Evolutionary conservation across 1,284 basidiomycete species (phyloP).

Genomic region (Caloboletus firmus): DNA sequence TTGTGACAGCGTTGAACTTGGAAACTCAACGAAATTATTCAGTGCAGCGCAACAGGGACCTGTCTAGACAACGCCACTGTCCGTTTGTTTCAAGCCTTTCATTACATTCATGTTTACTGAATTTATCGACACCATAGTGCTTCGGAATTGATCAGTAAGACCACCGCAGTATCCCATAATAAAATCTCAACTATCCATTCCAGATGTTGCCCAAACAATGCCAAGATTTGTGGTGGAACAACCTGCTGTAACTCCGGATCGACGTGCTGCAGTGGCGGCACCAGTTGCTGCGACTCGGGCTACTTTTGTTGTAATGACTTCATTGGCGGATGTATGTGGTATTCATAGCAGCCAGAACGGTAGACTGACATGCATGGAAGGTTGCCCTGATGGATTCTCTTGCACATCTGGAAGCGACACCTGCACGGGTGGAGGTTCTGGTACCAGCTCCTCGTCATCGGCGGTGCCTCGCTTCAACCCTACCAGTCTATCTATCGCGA

Average conservation of each 20-base stretch:
- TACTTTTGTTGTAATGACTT: constrained; percentile 21
- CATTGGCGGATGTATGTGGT: constrained; percentile 22
- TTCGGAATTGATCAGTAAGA: constrained; percentile 6
- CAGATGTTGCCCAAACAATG: constrained; percentile 14
- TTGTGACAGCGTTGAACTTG: too few species aligned
- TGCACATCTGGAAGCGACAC: constrained; percentile 6
- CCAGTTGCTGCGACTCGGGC: constrained; percentile 11
- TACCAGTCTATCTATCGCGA: neutral
- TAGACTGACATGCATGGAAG: constrained; percentile 12
- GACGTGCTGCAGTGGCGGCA: constrained; percentile 10
- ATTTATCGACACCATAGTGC: constrained; percentile 6
- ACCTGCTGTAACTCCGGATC: constrained; percentile 9
- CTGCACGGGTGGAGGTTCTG: constrained; percentile 4
- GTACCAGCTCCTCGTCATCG: neutral
- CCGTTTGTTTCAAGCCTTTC: constrained; percentile 1
- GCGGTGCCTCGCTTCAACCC: neutral
- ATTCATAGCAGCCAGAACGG: neutral
- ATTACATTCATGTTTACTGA: neutral
- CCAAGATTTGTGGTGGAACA: constrained; percentile 10
- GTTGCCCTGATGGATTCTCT: constrained; percentile 15
- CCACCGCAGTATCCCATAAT: neutral
- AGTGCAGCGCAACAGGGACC: constrained; percentile 13
- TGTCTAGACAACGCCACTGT: constrained; percentile 25
- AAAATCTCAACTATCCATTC: neutral
- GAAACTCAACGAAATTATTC: neutral